phyloP scores from a whole-genome alignment of 192 early-diverging fungal species.

The Glomus cerebriforme region DNA sequence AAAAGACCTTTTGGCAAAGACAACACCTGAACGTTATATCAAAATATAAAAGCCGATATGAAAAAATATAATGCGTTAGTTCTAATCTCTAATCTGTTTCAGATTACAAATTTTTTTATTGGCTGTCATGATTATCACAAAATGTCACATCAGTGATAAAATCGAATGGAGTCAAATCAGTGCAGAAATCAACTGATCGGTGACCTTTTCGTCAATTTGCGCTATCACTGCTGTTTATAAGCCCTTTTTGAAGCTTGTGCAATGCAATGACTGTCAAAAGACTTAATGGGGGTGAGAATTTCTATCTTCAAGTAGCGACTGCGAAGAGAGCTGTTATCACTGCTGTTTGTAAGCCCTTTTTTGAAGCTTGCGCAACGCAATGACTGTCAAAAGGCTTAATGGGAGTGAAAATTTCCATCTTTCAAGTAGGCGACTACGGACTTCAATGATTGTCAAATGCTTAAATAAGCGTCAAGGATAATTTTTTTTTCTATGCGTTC shows the following conservation, averaged over 20 bases:
- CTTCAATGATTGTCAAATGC: conserved; percentile 12
- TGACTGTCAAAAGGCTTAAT: conserved; percentile 17
- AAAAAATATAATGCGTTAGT: no score
- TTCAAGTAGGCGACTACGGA: conserved; percentile 16
- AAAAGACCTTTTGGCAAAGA: no score
- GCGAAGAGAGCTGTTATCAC: conserved; percentile 13
- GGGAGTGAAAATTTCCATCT: conserved; percentile 1
- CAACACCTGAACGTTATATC: no score
- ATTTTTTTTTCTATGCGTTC: conserved; percentile 13
- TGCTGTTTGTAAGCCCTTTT: conserved; percentile 15
- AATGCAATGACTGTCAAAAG: conserved; percentile 17
- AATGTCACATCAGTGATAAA: no score
- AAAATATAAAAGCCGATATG: no score
- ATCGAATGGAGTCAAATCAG: no score
- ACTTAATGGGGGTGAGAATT: conserved; percentile 10
- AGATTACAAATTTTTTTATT: no score
- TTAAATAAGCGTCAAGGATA: neutral
- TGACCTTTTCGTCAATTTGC: neutral
- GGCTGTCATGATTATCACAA: no score
- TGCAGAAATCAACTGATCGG: no score
- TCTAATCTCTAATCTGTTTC: no score
- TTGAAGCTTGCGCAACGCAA: conserved; percentile 11
- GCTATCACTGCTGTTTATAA: conserved; percentile 15
- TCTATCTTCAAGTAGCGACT: conserved; percentile 10
- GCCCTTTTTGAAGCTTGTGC: conserved; percentile 16